These are phyloP conservation scores for Cladosporium oxysporum DNA, from an alignment of 2,329 filamentous ascomycete species.

Conservation along the genomic window DNA sequence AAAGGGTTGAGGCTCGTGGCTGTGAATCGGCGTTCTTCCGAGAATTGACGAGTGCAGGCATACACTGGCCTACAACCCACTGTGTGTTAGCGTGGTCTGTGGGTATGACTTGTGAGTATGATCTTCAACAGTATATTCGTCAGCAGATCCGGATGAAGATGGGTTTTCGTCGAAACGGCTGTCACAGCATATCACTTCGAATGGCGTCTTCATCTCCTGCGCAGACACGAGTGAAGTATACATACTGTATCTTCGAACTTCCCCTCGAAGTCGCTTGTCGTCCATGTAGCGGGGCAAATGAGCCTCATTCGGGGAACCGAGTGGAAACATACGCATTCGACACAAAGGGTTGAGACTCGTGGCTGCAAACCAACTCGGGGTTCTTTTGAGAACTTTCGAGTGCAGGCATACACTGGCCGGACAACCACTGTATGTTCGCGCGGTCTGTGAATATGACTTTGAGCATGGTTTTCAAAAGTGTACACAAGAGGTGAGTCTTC, in stretches of 20 bases:
- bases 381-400: background rate
- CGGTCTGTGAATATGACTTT: background rate
- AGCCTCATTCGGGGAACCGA: background rate
- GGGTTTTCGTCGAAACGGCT: background rate
- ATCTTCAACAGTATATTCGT: background rate
- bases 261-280: background rate
- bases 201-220: background rate
- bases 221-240: background rate
- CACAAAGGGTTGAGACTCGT: background rate
- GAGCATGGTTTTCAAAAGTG: background rate
- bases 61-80: background rate
- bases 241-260: background rate
- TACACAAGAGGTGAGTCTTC: background rate
- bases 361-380: background rate
- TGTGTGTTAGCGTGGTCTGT: background rate
- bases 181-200: background rate
- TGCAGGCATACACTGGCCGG: background rate
- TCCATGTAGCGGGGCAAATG: background rate
- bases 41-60: background rate
- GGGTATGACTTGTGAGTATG: background rate
- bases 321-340: slow-evolving; percentile 2
- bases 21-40: background rate
- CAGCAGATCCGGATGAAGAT: background rate
- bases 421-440: background rate
- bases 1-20: background rate